Base-by-base conservation (phyloP, 208 protist species). In the Acanthamoeba lugdunensis region DNA sequence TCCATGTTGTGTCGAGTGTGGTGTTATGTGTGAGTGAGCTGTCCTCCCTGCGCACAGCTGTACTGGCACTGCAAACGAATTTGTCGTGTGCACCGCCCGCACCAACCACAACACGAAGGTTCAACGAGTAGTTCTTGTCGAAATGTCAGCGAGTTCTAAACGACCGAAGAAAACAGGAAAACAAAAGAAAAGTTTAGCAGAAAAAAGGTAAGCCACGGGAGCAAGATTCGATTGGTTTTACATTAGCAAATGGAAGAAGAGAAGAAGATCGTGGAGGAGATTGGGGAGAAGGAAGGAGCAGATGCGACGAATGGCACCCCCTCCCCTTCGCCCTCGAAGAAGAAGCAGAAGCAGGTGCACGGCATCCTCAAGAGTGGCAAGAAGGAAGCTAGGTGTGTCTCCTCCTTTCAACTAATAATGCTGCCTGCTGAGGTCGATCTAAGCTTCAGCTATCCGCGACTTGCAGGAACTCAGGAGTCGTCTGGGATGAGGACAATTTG, bases 331-430 rank as follows among this genome's bases (percentile, higher is more conserved):
- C 52, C 56, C 14, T 90, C 84, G 13, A 71, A 63, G 52, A 90
- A 90, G 33, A 90, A 90, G 28, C 84, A 90, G 69, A 90, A 90
- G 58, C 84, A 90, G 30, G 84, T 90, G 84, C 84, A 90, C 23
- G 84, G 84, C 8, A 90, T 90, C 23, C 56, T 90, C 16, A 90
- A 90, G n/a, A 90, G 58, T 56, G 56, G 84, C 54, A 63, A 90
- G 30, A 90, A 90, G 30, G 23, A n/a, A 23, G 79, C 21, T 48
- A 87, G 33, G 79, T 87, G 25, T 25, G 9, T 1, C 33, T 56
- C 6, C 21, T 45, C 16, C 33, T 84, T n/a, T 33, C 30, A 18
- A 3, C 65, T 28, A 1, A 73, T 33, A 33, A 71, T 4, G 28
- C 5, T 9, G 11, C 23, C 65, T 13, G 41, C 41, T 48, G 41